Base-by-base conservation (phyloP, 2,329 filamentous ascomycete species). In the Aspergillus japonicus region DNA sequence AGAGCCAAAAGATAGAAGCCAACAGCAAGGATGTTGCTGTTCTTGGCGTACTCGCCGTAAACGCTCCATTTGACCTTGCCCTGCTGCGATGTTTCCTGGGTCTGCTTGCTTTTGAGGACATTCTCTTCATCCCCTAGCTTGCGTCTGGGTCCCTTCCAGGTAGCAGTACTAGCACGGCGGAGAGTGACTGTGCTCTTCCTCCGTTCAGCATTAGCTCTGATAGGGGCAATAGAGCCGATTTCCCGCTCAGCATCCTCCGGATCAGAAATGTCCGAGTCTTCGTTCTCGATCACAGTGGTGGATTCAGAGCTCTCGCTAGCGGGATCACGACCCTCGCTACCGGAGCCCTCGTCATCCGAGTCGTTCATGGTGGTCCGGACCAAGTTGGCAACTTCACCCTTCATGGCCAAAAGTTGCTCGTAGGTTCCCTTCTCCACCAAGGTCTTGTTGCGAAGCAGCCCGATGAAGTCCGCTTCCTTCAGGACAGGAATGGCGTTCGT, bases 61-160 rank as follows among this genome's bases (percentile, higher is more conserved):
- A 99, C 94, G 65, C 88, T 85, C 93, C 95, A 98, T 77, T 97
- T 98, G 68, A 99, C 95, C 75, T 98, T 97, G 70, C 95, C 95
- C 78, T 99, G 92, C 75, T 99, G 92, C 2, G 87, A 85, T 66
- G 89, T 89, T 75, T 99, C 95, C 77, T 96, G 96, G 58, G 83
- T 84, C 76, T 97, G 93, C 72, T 88, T 91, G 49, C 90, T 92
- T 78, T 91, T 94, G 69, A 89, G 81, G 56, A 73, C 66, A 42
- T 85, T 86, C 55, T 91, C 87, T 77, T 98, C 92, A 67, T 98
- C 94, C 0, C 83, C 85, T 33, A 94, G 77, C 76, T 95, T 96
- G 67, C 92, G 91, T 62, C 91, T 86, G 23, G 91, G 89, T 1
- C 93, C 92, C 61, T 84, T 89, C 82, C 96, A 96, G 70, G 91